Percentiles rank a stretch among this genome's conserved stretches.
Conservation (phyloP, 108 stramenopile genomes). For the Chaetoceros muelleri region DNA sequence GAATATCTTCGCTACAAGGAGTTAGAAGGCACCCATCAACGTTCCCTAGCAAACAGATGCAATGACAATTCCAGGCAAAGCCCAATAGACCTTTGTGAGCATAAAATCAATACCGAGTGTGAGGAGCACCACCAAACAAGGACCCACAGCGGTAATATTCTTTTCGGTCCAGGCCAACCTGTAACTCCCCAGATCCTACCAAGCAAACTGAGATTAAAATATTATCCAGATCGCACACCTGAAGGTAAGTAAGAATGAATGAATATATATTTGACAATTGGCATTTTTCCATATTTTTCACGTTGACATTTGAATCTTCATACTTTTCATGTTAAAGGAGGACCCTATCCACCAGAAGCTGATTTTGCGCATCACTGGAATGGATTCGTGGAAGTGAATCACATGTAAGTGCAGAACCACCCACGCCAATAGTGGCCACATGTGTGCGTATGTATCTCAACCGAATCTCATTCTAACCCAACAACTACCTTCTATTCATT, state of each 20-base stretch:
- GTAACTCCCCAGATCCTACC: background rate
- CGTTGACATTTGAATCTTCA: too few species aligned
- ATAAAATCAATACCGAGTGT: background rate
- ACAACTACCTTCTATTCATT: too few species aligned
- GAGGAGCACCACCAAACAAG: background rate
- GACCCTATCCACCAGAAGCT: background rate
- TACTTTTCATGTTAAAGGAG: too few species aligned
- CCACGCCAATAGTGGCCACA: too few species aligned
- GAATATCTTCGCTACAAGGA: background rate
- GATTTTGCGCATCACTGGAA: background rate
- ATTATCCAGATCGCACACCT: background rate
- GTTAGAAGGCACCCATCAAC: background rate
- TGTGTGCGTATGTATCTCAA: too few species aligned
- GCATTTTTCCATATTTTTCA: too few species aligned
- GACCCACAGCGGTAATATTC: background rate
- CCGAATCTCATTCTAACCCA: too few species aligned
- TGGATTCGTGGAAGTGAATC: background rate
- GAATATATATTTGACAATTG: too few species aligned
- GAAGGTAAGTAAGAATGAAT: background rate
- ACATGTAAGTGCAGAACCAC: too few species aligned
- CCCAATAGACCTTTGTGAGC: background rate
- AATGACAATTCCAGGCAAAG: background rate
- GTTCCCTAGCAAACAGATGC: background rate
- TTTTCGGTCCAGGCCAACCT: background rate
- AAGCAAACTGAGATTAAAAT: background rate